These are phyloP conservation scores for Cladosporium sp. DNA, from an alignment of 2,329 filamentous ascomycete genomes.

Conservation along the genomic window DNA sequence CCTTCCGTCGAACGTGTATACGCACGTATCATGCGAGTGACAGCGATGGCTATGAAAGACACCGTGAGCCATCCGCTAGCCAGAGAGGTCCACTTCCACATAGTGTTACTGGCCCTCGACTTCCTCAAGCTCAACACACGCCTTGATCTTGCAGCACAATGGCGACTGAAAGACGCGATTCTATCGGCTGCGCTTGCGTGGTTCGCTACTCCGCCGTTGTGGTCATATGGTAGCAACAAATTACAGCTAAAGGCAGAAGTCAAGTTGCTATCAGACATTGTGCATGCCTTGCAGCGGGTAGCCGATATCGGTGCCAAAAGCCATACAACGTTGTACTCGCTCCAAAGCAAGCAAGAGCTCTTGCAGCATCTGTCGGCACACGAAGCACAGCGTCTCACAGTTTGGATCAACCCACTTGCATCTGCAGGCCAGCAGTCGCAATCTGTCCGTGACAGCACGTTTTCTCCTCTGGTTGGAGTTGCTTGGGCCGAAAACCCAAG, in stretches of 20 bases:
- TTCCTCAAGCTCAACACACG: conserved; percentile 68
- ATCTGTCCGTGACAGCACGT: conserved; percentile 37
- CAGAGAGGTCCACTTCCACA: conserved; percentile 85
- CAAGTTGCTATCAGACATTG: conserved; percentile 72
- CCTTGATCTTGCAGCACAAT: conserved; percentile 62
- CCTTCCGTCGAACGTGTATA: conserved; percentile 78
- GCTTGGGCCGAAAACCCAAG: conserved; percentile 85
- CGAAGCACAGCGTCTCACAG: conserved; percentile 75
- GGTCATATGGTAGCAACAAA: conserved; percentile 94
- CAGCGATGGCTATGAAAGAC: conserved; percentile 67
- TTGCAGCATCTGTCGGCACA: conserved; percentile 75
- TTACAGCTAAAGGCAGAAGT: conserved; percentile 92
- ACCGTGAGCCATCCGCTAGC: conserved; percentile 78
- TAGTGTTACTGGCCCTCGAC: conserved; percentile 75
- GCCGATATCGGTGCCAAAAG: conserved; percentile 52
- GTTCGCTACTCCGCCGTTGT: conserved; percentile 78
- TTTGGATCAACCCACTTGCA: conserved; percentile 83
- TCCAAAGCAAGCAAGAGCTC: conserved; percentile 79
- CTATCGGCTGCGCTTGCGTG: conserved; percentile 81
- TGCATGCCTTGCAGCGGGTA: conserved; percentile 61
- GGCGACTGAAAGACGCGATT: conserved; percentile 83
- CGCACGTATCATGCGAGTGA: conserved; percentile 72
- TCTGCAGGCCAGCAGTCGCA: conserved; percentile 41
- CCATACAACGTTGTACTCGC: conserved; percentile 55
- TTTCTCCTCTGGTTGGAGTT: conserved; percentile 61